Evolutionary conservation across 352 stramenopile species (phyloP).

Genomic region (Blastocystis sp.): DNA sequence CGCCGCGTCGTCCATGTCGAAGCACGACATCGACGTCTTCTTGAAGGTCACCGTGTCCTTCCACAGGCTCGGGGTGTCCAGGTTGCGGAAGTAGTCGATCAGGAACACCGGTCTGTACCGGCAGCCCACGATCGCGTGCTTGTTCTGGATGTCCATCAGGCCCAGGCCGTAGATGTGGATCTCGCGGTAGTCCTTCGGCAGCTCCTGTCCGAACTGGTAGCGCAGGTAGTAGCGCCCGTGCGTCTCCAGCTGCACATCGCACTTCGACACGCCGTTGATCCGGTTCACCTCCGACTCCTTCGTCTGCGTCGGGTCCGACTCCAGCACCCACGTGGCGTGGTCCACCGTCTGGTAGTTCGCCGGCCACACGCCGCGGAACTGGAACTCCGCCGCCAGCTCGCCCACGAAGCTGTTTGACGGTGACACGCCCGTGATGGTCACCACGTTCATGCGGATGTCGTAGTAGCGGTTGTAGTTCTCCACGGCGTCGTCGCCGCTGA

Average conservation of each 20-base stretch:
- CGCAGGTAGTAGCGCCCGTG: slow-evolving; percentile 39
- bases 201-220: slow-evolving; percentile 59
- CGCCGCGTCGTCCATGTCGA: slow-evolving; percentile 13
- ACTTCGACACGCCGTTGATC: background rate
- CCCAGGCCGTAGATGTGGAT: slow-evolving; percentile 54
- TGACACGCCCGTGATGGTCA: slow-evolving; percentile 47
- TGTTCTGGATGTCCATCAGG: background rate
- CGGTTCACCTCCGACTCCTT: background rate
- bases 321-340: slow-evolving; percentile 17
- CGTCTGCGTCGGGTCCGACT: background rate
- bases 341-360: background rate
- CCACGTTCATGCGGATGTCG: slow-evolving; percentile 38
- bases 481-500: slow-evolving; percentile 13
- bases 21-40: background rate
- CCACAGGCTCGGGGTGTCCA: background rate
- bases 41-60: slow-evolving; percentile 46
- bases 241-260: slow-evolving; percentile 15
- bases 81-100: slow-evolving; percentile 42
- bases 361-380: slow-evolving; percentile 15
- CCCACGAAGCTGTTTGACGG: background rate
- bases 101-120: slow-evolving; percentile 43
- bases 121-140: slow-evolving; percentile 19
- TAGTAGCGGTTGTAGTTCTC: slow-evolving; percentile 6
- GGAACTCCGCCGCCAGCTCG: background rate
- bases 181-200: slow-evolving; percentile 21